Conservation (phyloP, 2,329 filamentous ascomycete species). For the Phyllosticta citrichinensis region DNA sequence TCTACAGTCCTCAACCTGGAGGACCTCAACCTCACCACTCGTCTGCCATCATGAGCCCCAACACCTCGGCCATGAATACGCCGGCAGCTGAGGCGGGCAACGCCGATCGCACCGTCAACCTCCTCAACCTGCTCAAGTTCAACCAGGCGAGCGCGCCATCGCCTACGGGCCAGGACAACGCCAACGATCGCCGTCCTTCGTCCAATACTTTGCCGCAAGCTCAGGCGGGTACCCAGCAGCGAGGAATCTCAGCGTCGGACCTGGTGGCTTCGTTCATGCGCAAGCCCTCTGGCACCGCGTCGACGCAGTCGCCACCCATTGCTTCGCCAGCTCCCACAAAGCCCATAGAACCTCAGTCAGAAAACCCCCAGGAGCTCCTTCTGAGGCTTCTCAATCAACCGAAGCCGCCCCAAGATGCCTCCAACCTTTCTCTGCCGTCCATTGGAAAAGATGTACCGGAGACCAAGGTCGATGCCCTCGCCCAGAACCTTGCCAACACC, state of each 20-base stretch:
- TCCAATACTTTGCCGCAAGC: constrained; percentile 9
- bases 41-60: constrained; percentile 51
- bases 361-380: constrained; percentile 74
- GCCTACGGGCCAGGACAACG: constrained; percentile 23
- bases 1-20: constrained; percentile 45
- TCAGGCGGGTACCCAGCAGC: constrained; percentile 19
- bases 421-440: constrained; percentile 17
- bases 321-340: constrained; percentile 22
- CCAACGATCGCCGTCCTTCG: constrained; percentile 18
- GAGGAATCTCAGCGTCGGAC: constrained; percentile 45
- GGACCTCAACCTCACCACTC: constrained; percentile 47
- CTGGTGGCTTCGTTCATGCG: constrained; percentile 47
- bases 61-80: constrained; percentile 36
- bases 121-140: constrained; percentile 58
- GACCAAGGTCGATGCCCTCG: constrained; percentile 34
- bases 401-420: constrained; percentile 34
- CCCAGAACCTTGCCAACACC: constrained; percentile 36
- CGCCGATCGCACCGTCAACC: constrained; percentile 41
- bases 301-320: constrained; percentile 21
- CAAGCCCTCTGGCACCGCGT: constrained; percentile 27
- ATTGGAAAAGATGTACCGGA: constrained; percentile 28
- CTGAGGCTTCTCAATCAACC: constrained; percentile 76
- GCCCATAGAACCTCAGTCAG: constrained; percentile 22
- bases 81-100: constrained; percentile 31
- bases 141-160: constrained; percentile 36